Evolutionary conservation across 2,329 filamentous ascomycete species (phyloP).

Genomic region (Xylaria polymorpha): DNA sequence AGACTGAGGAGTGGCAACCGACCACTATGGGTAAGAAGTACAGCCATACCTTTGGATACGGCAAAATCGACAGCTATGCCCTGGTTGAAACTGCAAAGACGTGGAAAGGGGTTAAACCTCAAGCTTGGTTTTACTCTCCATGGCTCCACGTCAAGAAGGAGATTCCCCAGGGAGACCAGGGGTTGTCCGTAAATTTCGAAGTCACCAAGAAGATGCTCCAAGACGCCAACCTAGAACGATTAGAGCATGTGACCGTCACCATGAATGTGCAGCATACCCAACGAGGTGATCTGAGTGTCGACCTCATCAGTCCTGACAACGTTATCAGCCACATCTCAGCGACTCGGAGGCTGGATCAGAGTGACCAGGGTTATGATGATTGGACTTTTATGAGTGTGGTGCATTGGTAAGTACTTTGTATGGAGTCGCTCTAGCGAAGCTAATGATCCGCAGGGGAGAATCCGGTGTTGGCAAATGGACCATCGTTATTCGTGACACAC

Average conservation of each 20-base stretch:
- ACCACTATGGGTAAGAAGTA: constrained; percentile 86
- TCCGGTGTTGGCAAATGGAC: constrained; percentile 90
- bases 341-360: constrained; percentile 75
- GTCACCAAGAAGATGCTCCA: constrained; percentile 85
- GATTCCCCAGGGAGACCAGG: constrained; percentile 86
- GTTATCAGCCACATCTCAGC: constrained; percentile 86
- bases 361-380: constrained; percentile 79
- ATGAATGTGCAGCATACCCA: constrained; percentile 94
- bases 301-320: constrained; percentile 85
- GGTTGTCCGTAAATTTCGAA: constrained; percentile 82
- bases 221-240: constrained; percentile 81
- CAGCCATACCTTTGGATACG: constrained; percentile 95
- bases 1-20: constrained; percentile 80
- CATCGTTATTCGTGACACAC: constrained; percentile 86
- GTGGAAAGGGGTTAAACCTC: constrained; percentile 91
- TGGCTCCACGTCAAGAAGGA: constrained; percentile 90
- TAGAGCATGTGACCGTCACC: constrained; percentile 96
- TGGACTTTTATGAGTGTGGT: constrained; percentile 99
- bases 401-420: constrained; percentile 76
- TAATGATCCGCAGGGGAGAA: constrained; percentile 75
- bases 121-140: constrained; percentile 93
- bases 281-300: constrained; percentile 91
- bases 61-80: constrained; percentile 89
- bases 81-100: constrained; percentile 87
- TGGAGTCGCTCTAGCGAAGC: constrained; percentile 1